Conservation (phyloP, 768 basidiomycete genomes). For the Grammothele lineata region DNA sequence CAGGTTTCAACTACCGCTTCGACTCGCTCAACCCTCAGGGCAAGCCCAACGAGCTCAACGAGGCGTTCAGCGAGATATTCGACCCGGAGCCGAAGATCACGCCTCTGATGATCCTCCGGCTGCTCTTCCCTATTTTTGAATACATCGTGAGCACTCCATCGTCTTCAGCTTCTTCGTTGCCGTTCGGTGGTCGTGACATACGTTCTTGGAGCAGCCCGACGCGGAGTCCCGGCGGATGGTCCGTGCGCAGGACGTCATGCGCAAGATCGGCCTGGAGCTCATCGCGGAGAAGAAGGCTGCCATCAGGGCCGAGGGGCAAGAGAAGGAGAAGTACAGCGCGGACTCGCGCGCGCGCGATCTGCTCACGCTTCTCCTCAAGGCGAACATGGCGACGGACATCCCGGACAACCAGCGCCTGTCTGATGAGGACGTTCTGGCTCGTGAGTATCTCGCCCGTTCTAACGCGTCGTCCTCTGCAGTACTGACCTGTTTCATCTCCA, state of each 20-base stretch:
- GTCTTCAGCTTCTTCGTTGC: too few species aligned
- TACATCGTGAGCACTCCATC: conserved; percentile 14
- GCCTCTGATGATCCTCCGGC: conserved; percentile 1
- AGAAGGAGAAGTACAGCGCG: not conserved
- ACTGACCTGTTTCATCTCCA: too few species aligned
- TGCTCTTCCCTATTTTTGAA: conserved; percentile 20
- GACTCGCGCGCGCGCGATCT: conserved; percentile 45
- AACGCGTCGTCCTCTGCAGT: too few species aligned
- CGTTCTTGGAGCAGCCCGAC: too few species aligned
- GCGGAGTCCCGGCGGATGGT: too few species aligned
- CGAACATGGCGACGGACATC: conserved; percentile 60
- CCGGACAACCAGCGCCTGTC: conserved; percentile 50
- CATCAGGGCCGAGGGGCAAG: too few species aligned
- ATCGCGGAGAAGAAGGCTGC: conserved; percentile 27
- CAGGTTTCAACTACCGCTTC: conserved; percentile 36
- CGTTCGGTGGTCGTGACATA: not conserved
- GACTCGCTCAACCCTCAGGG: conserved; percentile 26
- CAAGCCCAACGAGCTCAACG: conserved; percentile 26
- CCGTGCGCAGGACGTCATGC: conserved; percentile 15
- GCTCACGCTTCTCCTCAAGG: conserved; percentile 54
- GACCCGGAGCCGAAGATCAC: not conserved
- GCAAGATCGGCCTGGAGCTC: conserved; percentile 24
- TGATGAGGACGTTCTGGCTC: conserved; percentile 56
- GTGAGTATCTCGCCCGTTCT: too few species aligned
- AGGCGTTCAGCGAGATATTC: conserved; percentile 27